phyloP scores from a whole-genome alignment of 148 eudicot genomes.

The Gaultheria prostrata region DNA sequence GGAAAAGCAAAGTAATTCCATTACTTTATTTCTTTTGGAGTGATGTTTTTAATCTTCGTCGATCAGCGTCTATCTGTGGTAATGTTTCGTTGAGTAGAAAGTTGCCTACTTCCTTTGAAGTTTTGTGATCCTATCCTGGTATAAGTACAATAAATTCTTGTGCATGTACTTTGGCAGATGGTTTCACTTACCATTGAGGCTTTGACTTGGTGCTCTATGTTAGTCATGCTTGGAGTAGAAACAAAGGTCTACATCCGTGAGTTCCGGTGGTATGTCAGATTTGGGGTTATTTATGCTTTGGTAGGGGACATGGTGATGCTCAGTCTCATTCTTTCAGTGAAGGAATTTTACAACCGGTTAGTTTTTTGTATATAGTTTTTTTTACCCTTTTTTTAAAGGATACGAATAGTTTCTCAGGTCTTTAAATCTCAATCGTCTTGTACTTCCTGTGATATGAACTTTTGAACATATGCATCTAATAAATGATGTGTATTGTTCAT shows the following conservation, averaged over 20 bases:
- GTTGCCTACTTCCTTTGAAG: background rate
- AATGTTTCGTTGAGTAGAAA: background rate
- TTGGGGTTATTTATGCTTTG: slow-evolving; percentile 73
- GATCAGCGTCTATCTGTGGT: background rate
- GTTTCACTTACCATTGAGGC: slow-evolving; percentile 61
- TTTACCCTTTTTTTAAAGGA: background rate
- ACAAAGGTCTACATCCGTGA: slow-evolving; percentile 80
- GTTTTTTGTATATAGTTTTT: slow-evolving; percentile 23
- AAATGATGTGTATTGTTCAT: background rate
- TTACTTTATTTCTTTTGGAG: background rate
- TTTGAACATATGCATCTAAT: background rate
- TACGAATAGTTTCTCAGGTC: background rate
- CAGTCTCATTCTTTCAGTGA: slow-evolving; percentile 68
- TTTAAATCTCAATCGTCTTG: background rate
- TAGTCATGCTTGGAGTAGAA: slow-evolving; percentile 74
- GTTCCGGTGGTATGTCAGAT: slow-evolving; percentile 79
- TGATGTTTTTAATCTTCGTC: background rate
- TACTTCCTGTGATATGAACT: background rate
- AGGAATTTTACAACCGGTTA: slow-evolving; percentile 64
- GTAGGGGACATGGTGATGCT: slow-evolving; percentile 80
- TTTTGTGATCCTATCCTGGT: background rate
- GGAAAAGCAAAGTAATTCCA: background rate
- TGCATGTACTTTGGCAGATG: slow-evolving; percentile 43
- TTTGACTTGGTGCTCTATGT: slow-evolving; percentile 79
- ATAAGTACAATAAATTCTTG: background rate